Percentiles rank a stretch among this genome's conserved stretches.
Evolutionary conservation across 306 rosid species (phyloP).

Genomic region (Inga oerstediana): DNA sequence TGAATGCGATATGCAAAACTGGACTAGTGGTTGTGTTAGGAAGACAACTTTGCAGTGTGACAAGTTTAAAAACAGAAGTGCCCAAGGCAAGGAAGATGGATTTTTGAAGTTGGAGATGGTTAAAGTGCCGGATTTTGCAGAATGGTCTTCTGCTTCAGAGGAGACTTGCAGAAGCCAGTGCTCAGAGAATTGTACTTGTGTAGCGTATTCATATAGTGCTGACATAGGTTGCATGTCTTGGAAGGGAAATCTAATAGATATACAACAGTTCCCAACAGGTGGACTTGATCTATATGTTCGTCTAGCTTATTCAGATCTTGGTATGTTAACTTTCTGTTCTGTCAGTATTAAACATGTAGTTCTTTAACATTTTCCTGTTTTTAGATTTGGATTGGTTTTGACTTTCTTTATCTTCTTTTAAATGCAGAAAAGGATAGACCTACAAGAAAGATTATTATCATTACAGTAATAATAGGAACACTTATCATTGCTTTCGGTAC

Average conservation of each 20-base stretch:
- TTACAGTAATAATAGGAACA: constrained; percentile 22
- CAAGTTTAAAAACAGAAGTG: not conserved
- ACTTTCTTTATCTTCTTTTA: not conserved
- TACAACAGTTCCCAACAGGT: constrained; percentile 13
- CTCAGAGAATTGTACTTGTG: constrained; percentile 34
- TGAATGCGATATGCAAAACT: constrained; percentile 37
- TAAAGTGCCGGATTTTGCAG: constrained; percentile 45
- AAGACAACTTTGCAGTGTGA: constrained; percentile 38
- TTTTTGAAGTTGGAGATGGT: constrained; percentile 36
- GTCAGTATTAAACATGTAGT: not conserved
- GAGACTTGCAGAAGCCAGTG: constrained; percentile 31
- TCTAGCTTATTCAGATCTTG: constrained; percentile 28
- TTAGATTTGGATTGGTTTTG: not conserved
- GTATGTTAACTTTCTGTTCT: constrained; percentile 5
- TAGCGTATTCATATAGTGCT: constrained; percentile 17
- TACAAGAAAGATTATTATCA: not conserved
- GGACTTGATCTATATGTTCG: constrained; percentile 39
- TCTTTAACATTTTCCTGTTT: not conserved
- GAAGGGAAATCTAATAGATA: constrained; percentile 23
- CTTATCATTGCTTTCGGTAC: not conserved
- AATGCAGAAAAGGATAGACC: not conserved
- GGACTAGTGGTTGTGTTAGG: constrained; percentile 37
- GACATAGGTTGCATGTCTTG: constrained; percentile 41
- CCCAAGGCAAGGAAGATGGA: constrained; percentile 34
- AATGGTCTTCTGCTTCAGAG: not conserved